Conservation (phyloP, 352 stramenopile genomes). For the Phytopythium sindhum region DNA sequence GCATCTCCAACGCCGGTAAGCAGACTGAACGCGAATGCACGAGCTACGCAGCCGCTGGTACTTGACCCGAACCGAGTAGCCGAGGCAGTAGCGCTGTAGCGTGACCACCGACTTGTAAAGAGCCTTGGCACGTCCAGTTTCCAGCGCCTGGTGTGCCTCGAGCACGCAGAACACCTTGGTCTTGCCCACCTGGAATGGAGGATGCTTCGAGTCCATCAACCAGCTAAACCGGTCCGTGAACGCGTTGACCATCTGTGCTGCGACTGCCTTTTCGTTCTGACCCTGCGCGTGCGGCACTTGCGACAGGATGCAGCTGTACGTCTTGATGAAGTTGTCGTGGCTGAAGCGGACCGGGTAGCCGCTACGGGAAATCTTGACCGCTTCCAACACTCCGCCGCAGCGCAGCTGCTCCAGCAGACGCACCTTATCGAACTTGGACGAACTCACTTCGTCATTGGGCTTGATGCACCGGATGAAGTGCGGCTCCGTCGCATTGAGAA, state of each 20-base stretch:
- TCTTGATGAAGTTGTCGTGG: constrained; percentile 91
- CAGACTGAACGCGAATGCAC: constrained; percentile 49
- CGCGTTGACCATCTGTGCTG: constrained; percentile 38
- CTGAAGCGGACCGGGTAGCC: constrained; percentile 94
- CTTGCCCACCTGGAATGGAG: constrained; percentile 76
- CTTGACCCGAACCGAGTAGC: constrained; percentile 41
- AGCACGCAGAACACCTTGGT: constrained; percentile 80
- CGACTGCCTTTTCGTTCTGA: constrained; percentile 51
- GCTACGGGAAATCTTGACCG: constrained; percentile 85
- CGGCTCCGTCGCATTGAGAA: constrained; percentile 93
- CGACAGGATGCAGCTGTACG: constrained; percentile 66
- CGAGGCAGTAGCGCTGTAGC: constrained; percentile 69
- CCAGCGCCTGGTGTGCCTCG: constrained; percentile 63
- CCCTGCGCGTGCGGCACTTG: constrained; percentile 34
- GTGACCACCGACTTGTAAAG: constrained; percentile 73
- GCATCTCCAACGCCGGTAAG: constrained; percentile 48
- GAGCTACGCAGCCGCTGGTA: constrained; percentile 53
- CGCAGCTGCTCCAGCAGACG: constrained; percentile 81
- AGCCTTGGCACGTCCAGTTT: constrained; percentile 53
- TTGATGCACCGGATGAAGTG: constrained; percentile 92
- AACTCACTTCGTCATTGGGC: constrained; percentile 72
- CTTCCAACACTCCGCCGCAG: constrained; percentile 86
- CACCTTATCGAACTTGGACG: constrained; percentile 53
- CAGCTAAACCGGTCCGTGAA: constrained; percentile 37
- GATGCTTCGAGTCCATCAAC: constrained; percentile 35